Evolutionary conservation across 805 yeast species (phyloP), one percentile per base, ranked within the genome.

Genomic region (Metschnikowia similis): DNA sequence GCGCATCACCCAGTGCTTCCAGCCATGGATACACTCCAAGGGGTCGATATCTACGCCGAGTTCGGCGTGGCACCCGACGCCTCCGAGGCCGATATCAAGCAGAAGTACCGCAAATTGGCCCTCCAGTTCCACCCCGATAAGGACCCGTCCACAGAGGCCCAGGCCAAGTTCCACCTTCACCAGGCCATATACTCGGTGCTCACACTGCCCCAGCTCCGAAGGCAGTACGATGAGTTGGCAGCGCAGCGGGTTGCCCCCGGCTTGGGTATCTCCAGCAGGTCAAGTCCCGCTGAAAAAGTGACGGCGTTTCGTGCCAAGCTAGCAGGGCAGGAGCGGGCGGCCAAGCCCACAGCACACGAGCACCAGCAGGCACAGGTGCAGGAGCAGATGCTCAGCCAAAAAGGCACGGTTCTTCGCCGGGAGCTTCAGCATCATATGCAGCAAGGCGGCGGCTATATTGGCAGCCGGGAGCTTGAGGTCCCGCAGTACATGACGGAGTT

Each of bases 81-180:
- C 9, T 36, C 61, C 6, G 35, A 32, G 3, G 46, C 49, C 3
- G 66, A 62, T 10, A 68, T 73, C 26, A 55, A 64, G 37, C 48
- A 61, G 6, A 63, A 62, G 43, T 73, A 69, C 55, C 60, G 76
- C 35, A 56, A 57, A 36, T 54, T 62, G 49, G 77, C 78, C 0
- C 63, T 73, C 17, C 41, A 52, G 17, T 68, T 59, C 51, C 77
- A 74, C 52, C 77, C 78, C 6, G 78, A 74, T 55, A 74, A 72
- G 55, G 66, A 67, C 52, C 51, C 61, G 9, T 52, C 60, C 14
- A 59, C 63, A 2, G 65, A 56, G 35, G 67, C 67, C 1, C 52
- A 50, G 8, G 53, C 49, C 16, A 61, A 65, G 50, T 73, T 73
- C 57, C 67, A 67, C 35, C 42, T 63, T 11, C 55, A 70, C 45